Conservation (phyloP, 768 basidiomycete genomes). For the Podaxis sp. region DNA sequence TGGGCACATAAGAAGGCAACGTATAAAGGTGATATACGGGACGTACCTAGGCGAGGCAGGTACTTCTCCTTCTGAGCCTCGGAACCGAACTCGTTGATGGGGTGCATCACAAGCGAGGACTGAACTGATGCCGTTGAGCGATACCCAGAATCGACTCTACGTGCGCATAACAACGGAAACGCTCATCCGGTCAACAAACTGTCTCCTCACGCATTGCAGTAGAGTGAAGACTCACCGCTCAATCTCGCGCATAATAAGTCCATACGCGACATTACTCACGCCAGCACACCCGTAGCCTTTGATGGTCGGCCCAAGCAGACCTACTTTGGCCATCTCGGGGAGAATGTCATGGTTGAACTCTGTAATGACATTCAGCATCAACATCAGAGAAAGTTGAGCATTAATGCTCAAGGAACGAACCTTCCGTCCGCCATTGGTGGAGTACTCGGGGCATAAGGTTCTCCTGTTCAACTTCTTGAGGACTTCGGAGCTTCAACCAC, state of each 20-base stretch:
- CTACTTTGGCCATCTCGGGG: constrained; percentile 89
- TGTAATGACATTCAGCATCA: constrained; percentile 19
- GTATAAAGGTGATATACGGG: not conserved
- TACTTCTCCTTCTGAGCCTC: constrained; percentile 90
- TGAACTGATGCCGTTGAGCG: constrained; percentile 94
- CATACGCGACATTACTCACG: constrained; percentile 87
- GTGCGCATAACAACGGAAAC: not conserved
- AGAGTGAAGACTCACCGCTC: constrained; percentile 55
- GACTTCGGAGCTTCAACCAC: not conserved
- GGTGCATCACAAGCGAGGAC: constrained; percentile 96
- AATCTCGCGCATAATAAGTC: constrained; percentile 89
- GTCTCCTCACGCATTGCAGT: not conserved
- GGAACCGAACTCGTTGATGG: constrained; percentile 83
- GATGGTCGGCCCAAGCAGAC: constrained; percentile 89
- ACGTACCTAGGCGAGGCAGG: constrained; percentile 73
- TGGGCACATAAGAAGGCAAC: not conserved
- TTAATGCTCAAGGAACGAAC: constrained; percentile 31
- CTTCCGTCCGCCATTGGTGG: constrained; percentile 84
- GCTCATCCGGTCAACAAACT: not conserved
- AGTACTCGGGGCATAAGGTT: constrained; percentile 84
- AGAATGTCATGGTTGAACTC: constrained; percentile 77
- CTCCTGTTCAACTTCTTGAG: constrained; percentile 42
- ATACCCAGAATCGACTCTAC: constrained; percentile 92
- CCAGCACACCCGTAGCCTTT: constrained; percentile 93
- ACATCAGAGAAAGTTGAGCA: not conserved